Evolutionary conservation across 108 stramenopile genomes (phyloP).

Genomic region (Pseudonitzschia pungens): DNA sequence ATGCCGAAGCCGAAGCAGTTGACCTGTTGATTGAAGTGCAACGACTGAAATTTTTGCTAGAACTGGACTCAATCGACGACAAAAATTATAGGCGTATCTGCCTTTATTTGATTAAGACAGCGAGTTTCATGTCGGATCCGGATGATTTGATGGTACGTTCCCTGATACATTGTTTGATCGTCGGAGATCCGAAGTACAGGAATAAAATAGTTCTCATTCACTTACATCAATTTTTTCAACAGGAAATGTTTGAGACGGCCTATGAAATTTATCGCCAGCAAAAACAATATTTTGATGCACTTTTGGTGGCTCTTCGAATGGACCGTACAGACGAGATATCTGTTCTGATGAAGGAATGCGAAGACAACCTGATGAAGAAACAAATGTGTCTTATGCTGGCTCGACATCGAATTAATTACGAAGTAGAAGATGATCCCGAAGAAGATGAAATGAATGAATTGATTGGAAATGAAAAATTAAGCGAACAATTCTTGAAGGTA

Average conservation of each 20-base stretch:
- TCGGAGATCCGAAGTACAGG: no score
- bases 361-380: slow-evolving; percentile 84
- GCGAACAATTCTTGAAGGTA: slow-evolving; percentile 87
- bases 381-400: slow-evolving; percentile 90
- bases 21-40: slow-evolving; percentile 98
- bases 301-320: slow-evolving; percentile 92
- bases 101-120: slow-evolving; percentile 96
- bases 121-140: slow-evolving; percentile 92
- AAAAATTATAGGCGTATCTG: slow-evolving; percentile 94
- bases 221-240: no score
- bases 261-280: slow-evolving; percentile 88
- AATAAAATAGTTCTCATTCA: not conserved
- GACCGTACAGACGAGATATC: slow-evolving; percentile 66
- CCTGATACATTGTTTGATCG: not conserved
- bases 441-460: slow-evolving; percentile 90
- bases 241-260: slow-evolving; percentile 91
- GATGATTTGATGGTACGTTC: slow-evolving; percentile 80
- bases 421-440: slow-evolving; percentile 81
- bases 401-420: slow-evolving; percentile 84
- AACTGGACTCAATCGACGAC: slow-evolving; percentile 85
- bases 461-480: slow-evolving; percentile 92
- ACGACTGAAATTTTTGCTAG: slow-evolving; percentile 75
- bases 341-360: slow-evolving; percentile 66
- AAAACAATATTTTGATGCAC: slow-evolving; percentile 84
- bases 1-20: slow-evolving; percentile 98